Conservation (phyloP, 345 rosid genomes). For the Boechera stricta region DNA sequence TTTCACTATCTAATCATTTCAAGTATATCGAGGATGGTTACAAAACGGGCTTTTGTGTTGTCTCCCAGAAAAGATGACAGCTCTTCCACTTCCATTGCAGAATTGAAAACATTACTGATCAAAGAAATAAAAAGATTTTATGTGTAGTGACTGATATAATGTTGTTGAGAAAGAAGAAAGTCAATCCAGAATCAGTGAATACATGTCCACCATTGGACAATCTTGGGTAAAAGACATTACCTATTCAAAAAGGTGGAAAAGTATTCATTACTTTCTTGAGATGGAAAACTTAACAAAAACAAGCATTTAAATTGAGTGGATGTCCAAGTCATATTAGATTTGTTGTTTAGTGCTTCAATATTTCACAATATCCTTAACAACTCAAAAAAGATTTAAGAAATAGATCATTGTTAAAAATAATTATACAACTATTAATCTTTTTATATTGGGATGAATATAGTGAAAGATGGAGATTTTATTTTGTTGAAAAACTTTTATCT, state of each 20-base stretch:
- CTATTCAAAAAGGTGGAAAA: neutral
- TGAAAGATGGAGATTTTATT: no score
- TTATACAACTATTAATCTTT: no score
- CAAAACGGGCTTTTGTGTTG: neutral
- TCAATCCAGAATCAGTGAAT: neutral
- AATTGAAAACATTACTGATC: neutral
- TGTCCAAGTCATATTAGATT: constrained; percentile 15
- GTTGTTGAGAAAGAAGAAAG: neutral
- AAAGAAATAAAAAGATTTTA: neutral
- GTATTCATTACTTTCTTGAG: no score
- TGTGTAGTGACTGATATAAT: neutral
- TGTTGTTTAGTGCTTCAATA: constrained; percentile 9
- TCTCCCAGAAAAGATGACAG: constrained; percentile 10
- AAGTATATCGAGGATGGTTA: neutral
- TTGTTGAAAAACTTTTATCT: no score
- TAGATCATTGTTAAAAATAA: no score
- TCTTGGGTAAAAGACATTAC: neutral
- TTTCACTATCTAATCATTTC: neutral
- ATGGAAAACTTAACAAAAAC: neutral
- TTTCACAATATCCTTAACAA: neutral
- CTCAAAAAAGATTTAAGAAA: no score
- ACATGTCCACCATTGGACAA: constrained; percentile 21
- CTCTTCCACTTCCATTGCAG: neutral
- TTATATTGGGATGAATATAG: no score
- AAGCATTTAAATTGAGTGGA: neutral